These are phyloP conservation scores for Pleurotus citrinopileatus DNA, from an alignment of 768 basidiomycete species.

Conservation along the genomic window DNA sequence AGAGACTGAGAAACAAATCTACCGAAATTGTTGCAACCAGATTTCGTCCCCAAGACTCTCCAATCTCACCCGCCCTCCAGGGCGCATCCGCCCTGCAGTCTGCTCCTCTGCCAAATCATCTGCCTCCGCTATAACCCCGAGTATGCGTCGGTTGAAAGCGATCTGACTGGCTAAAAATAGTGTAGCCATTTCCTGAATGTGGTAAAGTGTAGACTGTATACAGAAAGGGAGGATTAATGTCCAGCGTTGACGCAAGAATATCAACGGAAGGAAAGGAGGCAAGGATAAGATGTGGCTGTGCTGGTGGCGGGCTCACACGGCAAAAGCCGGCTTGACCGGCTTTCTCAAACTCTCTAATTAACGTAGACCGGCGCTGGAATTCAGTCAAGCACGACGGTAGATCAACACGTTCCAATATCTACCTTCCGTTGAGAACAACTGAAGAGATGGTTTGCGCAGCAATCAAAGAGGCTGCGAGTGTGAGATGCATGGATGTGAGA, in stretches of 20 bases:
- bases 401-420: no score
- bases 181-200: neutral
- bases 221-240: neutral
- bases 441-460: no score
- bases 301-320: neutral
- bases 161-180: slow-evolving; percentile 1
- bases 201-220: neutral
- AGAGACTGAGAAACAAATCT: neutral
- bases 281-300: neutral
- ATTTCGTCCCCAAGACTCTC: neutral
- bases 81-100: neutral
- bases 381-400: no score
- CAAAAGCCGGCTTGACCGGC: neutral
- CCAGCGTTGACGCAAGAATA: no score
- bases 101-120: neutral
- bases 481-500: no score
- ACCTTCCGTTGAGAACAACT: no score
- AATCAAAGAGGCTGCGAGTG: no score
- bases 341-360: neutral
- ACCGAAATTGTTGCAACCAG: slow-evolving; percentile 7
- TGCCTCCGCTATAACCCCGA: neutral
- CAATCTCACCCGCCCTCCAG: neutral
- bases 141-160: neutral
- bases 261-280: neutral
- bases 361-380: no score